These are phyloP conservation scores for Aristolochia fimbriata DNA, from an alignment of 164 flowering plant genomes.

Conservation along the genomic window DNA sequence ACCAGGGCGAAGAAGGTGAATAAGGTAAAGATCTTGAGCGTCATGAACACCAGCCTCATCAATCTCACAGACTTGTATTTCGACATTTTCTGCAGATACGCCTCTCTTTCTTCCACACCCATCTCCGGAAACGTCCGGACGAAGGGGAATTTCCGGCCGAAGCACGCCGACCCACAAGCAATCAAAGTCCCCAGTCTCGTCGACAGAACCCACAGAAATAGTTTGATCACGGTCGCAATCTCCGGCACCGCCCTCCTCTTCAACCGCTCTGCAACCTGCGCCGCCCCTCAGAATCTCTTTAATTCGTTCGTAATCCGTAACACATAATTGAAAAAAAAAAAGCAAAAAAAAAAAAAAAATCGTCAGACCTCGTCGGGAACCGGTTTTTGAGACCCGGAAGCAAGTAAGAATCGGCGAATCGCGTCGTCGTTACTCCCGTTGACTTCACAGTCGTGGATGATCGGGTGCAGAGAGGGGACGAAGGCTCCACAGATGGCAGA, in stretches of 20 bases:
- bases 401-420: constrained; percentile 6
- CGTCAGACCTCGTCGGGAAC: constrained; percentile 61
- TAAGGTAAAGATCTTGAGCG: constrained; percentile 9
- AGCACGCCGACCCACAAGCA: constrained; percentile 5
- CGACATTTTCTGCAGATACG: constrained; percentile 9
- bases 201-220: constrained; percentile 6
- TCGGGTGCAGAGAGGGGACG: constrained; percentile 3
- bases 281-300: no score
- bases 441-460: neutral
- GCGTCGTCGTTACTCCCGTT: constrained; percentile 1
- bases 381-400: constrained; percentile 14
- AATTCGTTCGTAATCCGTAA: no score
- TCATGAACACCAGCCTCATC: constrained; percentile 5
- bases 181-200: constrained; percentile 12
- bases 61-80: neutral
- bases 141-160: constrained; percentile 9
- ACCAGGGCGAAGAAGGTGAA: constrained; percentile 12
- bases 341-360: neutral
- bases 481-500: constrained; percentile 9
- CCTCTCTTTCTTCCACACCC: constrained; percentile 10
- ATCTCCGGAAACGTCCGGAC: constrained; percentile 8
- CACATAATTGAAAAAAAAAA: no score
- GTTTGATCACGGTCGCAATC: neutral
- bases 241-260: constrained; percentile 2
- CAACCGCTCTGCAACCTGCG: constrained; percentile 11